phyloP scores from a whole-genome alignment of 176 grass and related monocot species.

The Rhynchospora pubera region DNA sequence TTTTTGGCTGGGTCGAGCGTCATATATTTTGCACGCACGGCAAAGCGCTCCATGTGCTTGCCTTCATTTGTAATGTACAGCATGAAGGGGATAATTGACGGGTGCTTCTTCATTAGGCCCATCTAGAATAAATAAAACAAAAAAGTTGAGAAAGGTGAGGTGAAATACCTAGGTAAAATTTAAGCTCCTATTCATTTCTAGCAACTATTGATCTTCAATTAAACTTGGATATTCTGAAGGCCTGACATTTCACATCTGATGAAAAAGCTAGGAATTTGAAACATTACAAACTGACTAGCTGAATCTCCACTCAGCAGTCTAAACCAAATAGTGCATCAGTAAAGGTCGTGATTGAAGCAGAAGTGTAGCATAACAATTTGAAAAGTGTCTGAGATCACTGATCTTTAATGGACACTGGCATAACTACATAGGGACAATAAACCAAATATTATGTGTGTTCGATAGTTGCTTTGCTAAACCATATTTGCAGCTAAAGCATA shows the following conservation, averaged over 20 bases:
- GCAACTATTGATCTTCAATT: background rate
- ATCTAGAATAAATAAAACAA: constrained; percentile 37
- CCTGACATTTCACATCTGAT: background rate
- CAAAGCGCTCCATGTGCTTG: constrained; percentile 90
- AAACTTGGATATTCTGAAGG: background rate
- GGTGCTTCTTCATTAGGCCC: constrained; percentile 99
- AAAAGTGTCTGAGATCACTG: background rate
- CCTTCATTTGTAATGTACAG: constrained; percentile 91
- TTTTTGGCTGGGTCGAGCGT: constrained; percentile 88
- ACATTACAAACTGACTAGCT: background rate
- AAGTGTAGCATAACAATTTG: background rate
- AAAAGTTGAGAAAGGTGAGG: constrained; percentile 3
- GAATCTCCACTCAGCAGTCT: background rate
- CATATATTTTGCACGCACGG: constrained; percentile 97
- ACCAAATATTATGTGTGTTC: background rate
- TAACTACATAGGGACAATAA: background rate
- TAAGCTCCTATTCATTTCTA: background rate
- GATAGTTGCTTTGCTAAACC: background rate
- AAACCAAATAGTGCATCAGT: background rate
- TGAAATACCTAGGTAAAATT: background rate
- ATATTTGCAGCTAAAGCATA: background rate
- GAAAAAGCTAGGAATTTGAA: background rate
- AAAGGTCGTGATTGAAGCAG: background rate
- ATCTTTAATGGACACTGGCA: background rate
- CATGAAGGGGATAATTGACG: constrained; percentile 98